Percentiles rank a stretch among this genome's conserved stretches.
phyloP scores from a whole-genome alignment of 495 filamentous ascomycete genomes.

The Aspergillus mulundensis region DNA sequence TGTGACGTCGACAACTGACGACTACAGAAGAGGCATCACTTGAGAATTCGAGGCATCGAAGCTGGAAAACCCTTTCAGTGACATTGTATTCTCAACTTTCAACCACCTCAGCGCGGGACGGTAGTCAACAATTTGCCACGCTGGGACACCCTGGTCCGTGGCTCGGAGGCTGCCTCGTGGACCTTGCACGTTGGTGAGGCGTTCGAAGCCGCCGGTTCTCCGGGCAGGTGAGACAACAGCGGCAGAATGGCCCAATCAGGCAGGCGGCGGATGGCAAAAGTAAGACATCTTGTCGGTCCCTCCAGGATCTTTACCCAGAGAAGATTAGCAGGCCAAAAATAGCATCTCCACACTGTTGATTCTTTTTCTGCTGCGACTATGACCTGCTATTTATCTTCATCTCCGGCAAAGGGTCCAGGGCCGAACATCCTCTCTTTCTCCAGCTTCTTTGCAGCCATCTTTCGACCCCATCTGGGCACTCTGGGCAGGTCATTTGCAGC shows the following conservation, averaged over 20 bases:
- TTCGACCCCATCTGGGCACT: background rate
- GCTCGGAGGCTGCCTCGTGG: background rate
- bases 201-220: background rate
- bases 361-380: background rate
- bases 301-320: background rate
- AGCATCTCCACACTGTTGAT: slow-evolving; percentile 7
- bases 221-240: background rate
- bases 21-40: background rate
- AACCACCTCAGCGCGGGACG: background rate
- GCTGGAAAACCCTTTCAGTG: background rate
- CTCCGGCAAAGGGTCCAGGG: background rate
- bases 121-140: background rate
- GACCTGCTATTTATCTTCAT: background rate
- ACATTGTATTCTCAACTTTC: too few relatives aligned
- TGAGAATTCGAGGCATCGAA: background rate
- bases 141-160: background rate
- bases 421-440: background rate
- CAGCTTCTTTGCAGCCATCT: background rate
- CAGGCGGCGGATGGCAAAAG: background rate
- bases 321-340: slow-evolving; percentile 10
- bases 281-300: slow-evolving; percentile 1
- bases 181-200: background rate
- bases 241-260: background rate
- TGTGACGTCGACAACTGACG: background rate
- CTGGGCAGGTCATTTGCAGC: background rate